Evolutionary conservation across 2,329 filamentous ascomycete genomes (phyloP).

Genomic region (Fusarium pseudograminearum): DNA sequence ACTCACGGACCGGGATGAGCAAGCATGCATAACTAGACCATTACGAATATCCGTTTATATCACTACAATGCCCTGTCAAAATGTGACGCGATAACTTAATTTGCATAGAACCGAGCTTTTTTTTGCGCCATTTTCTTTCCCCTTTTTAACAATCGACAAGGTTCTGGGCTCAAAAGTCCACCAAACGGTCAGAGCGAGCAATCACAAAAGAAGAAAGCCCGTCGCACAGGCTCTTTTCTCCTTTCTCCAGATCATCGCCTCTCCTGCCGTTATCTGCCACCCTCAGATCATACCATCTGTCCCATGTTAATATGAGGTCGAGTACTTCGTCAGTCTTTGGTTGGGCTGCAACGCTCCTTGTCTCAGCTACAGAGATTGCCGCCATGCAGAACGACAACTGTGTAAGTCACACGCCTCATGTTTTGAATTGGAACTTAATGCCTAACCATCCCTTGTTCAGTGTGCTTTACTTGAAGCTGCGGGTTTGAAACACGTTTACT

Average conservation of each 20-base stretch:
- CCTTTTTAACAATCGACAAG: background rate
- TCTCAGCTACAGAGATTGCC: background rate
- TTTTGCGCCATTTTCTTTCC: slow-evolving; percentile 13
- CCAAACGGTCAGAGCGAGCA: background rate
- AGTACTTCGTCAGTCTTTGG: slow-evolving; percentile 6
- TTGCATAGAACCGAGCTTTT: background rate
- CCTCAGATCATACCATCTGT: background rate
- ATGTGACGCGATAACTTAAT: background rate
- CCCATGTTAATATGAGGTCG: slow-evolving; percentile 15
- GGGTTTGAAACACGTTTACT: slow-evolving; percentile 29
- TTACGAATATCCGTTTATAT: background rate
- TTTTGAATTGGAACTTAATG: background rate
- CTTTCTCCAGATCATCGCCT: slow-evolving; percentile 2
- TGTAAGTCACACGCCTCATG: slow-evolving; percentile 1
- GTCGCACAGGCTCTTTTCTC: slow-evolving; percentile 18
- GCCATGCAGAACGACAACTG: slow-evolving; percentile 1
- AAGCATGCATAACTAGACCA: background rate
- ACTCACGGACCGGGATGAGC: background rate
- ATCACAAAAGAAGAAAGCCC: slow-evolving; percentile 19
- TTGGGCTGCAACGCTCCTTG: slow-evolving; percentile 13
- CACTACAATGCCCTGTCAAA: background rate
- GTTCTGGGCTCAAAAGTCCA: background rate
- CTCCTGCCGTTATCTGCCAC: background rate
- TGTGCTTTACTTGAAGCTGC: slow-evolving; percentile 22
- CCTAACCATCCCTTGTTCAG: slow-evolving; percentile 12